Conservation (phyloP, 768 basidiomycete genomes). For the Rhizopogon vinicolor region DNA sequence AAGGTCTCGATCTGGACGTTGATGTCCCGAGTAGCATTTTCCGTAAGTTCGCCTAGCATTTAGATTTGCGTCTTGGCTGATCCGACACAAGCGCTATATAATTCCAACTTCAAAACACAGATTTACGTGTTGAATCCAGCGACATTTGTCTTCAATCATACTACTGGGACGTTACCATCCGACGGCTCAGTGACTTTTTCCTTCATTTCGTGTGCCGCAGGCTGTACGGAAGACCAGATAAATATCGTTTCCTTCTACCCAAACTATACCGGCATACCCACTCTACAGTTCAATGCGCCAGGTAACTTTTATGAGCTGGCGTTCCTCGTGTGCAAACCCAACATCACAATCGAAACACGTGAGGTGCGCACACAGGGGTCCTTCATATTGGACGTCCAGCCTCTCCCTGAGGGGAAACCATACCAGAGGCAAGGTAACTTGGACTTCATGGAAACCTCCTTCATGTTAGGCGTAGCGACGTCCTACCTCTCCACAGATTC, state of each 20-base stretch:
- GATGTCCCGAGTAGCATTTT: neutral
- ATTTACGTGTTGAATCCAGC: constrained; percentile 6
- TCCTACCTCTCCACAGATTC: neutral
- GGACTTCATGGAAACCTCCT: neutral
- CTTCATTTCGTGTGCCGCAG: constrained; percentile 8
- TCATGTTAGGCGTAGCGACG: constrained; percentile 1
- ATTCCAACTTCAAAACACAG: neutral
- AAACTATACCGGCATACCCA: constrained; percentile 2
- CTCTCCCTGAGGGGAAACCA: neutral
- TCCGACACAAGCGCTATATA: neutral
- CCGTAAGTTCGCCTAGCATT: neutral
- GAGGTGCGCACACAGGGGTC: constrained; percentile 14
- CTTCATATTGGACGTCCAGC: constrained; percentile 12
- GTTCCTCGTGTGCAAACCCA: constrained; percentile 20
- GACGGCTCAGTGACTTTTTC: constrained; percentile 17
- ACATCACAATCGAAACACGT: constrained; percentile 16
- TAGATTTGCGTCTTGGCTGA: neutral
- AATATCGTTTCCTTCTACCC: neutral
- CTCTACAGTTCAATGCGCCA: neutral
- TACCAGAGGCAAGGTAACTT: constrained; percentile 5
- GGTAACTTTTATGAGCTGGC: constrained; percentile 12
- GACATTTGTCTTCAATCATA: constrained; percentile 13
- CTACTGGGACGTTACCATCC: constrained; percentile 8
- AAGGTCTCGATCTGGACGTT: neutral
- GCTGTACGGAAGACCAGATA: neutral